Evolutionary conservation across 2,329 filamentous ascomycete genomes (phyloP), one percentile per base, ranked within the genome.

Genomic region (Pseudogymnoascus sp.): DNA sequence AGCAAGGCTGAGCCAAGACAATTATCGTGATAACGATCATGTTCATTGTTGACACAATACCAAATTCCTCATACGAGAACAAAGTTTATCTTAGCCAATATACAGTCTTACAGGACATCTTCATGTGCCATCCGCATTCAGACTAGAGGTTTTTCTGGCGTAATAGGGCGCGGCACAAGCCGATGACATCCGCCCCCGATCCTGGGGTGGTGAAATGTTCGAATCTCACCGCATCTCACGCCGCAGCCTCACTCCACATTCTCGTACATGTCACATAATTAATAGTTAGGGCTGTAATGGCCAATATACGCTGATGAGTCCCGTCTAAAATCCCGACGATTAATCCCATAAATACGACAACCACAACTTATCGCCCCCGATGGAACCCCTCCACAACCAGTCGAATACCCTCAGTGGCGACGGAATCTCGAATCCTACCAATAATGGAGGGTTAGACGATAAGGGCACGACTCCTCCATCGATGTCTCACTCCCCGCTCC

Each of bases 231-330:
- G 16, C 4, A 54, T 33, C n/a, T 54, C n/a, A 33, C 47, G 16
- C 28, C 28, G 47, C 11, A 11, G 5, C n/a, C 22, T 33, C 28
- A 12, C 47, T 54, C 9, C n/a, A 33, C 33, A 33, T 54, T 54
- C n/a, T 54, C 16, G 28, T 54, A 33, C 7, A 54, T 54, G 47
- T 54, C 47, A 54, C 33, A 54, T 54, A 54, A 54, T 18, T 54
- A 7, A 18, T 54, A 54, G 25, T 54, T 54, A 54, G 28, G 47
- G 47, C 47, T 54, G 28, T 14, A 9, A 54, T 54, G 47, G 47
- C 47, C 47, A 54, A 33, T 54, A 54, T 54, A 54, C 25, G 28
- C n/a, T 7, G n/a, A 54, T 54, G 47, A 54, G 7, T 12, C n/a
- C 4, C 11, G 28, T 33, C 25, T 22, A 7, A 33, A 33, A 54